These are phyloP conservation scores for Pulveroboletus sp. DNA, from an alignment of 768 basidiomycete genomes.

Conservation along the genomic window DNA sequence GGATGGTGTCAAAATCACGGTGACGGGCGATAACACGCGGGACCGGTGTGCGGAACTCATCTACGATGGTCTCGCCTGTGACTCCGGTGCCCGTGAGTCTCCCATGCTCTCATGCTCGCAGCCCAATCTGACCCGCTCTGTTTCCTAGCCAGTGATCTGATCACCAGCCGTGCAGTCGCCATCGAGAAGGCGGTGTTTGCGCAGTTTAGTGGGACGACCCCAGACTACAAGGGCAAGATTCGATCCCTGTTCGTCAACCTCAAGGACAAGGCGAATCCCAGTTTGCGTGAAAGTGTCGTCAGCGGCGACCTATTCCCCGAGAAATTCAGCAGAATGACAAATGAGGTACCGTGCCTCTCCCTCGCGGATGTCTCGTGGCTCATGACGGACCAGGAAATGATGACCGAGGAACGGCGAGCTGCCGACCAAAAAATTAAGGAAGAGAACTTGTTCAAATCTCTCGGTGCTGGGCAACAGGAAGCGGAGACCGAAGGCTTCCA, in stretches of 20 bases:
- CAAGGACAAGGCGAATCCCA: constrained; percentile 92
- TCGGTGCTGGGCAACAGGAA: constrained; percentile 83
- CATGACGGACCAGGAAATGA: constrained; percentile 71
- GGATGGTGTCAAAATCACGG: constrained; percentile 60
- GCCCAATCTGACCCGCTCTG: constrained; percentile 7
- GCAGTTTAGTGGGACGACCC: constrained; percentile 40
- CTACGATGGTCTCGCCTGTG: constrained; percentile 85
- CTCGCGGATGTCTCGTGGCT: neutral
- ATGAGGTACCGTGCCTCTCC: constrained; percentile 48
- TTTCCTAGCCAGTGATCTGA: constrained; percentile 57
- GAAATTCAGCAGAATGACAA: constrained; percentile 75
- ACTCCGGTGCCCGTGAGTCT: constrained; percentile 82
- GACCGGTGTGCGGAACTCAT: constrained; percentile 87
- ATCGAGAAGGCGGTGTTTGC: constrained; percentile 65
- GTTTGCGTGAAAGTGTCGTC: constrained; percentile 78
- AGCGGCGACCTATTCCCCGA: constrained; percentile 70
- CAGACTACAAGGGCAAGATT: constrained; percentile 71
- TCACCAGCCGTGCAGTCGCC: constrained; percentile 58
- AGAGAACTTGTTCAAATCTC: constrained; percentile 85
- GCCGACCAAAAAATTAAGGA: constrained; percentile 77
- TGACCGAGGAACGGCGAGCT: constrained; percentile 84
- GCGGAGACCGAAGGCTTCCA: constrained; percentile 99
- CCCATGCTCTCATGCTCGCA: neutral
- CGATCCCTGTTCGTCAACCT: constrained; percentile 88
- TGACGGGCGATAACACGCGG: constrained; percentile 66